A percentile compares a stretch with the other conserved stretches of the same genome.
Conservation (phyloP, 257 asterid genomes). For the Scutellaria minor region DNA sequence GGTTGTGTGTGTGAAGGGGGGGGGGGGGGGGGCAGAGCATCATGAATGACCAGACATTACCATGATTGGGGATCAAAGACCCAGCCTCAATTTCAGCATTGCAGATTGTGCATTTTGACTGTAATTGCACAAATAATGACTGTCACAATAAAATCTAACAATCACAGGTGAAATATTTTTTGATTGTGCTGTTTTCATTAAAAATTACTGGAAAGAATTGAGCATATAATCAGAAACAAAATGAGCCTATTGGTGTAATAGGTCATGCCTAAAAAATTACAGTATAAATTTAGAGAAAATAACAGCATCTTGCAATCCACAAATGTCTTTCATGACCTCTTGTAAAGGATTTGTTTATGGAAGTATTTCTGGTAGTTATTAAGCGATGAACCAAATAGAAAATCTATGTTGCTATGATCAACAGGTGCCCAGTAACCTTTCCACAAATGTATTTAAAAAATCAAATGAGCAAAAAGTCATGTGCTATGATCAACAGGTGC, state of each 20-base stretch:
- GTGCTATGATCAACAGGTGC: neutral
- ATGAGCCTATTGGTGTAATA: constrained; percentile 12
- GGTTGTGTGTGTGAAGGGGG: constrained; percentile 13
- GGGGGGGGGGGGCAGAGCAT: neutral
- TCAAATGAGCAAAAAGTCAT: too few relatives aligned
- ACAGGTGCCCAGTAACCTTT: constrained; percentile 1
- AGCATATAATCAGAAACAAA: constrained; percentile 18
- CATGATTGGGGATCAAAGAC: constrained; percentile 84
- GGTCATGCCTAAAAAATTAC: neutral
- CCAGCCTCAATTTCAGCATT: constrained; percentile 71
- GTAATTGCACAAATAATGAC: constrained; percentile 40
- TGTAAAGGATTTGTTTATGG: constrained; percentile 14
- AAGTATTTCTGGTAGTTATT: constrained; percentile 9
- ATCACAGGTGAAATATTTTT: constrained; percentile 1
- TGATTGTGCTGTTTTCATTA: neutral
- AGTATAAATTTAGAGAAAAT: constrained; percentile 4
- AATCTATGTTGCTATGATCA: neutral
- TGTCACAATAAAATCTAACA: constrained; percentile 21
- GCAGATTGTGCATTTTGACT: constrained; percentile 92
- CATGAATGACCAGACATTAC: constrained; percentile 45
- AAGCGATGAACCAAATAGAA: neutral
- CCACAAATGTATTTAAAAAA: neutral
- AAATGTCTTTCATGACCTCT: neutral
- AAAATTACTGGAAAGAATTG: constrained; percentile 21
- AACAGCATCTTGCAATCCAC: neutral